These are phyloP conservation scores for Fusarium irregulare DNA, from an alignment of 2,329 filamentous ascomycete species.

Conservation along the genomic window DNA sequence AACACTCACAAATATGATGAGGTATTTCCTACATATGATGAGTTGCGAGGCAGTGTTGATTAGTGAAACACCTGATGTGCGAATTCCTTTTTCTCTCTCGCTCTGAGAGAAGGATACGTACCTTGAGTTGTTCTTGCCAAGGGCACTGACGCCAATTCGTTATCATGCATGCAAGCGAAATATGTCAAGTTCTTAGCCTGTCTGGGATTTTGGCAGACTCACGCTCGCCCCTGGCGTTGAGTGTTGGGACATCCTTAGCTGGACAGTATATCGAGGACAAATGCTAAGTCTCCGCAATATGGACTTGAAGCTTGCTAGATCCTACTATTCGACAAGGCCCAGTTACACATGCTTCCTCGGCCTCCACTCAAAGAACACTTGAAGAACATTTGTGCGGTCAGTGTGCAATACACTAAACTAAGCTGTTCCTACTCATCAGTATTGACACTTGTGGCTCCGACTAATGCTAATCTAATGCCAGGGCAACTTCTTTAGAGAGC, in stretches of 20 bases:
- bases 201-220: not conserved
- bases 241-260: not conserved
- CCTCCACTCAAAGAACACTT: not conserved
- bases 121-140: not conserved
- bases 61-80: constrained; percentile 20
- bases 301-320: not conserved
- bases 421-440: not conserved
- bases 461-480: constrained; percentile 1
- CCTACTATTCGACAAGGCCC: not conserved
- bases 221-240: not conserved
- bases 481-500: not conserved
- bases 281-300: not conserved
- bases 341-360: not conserved
- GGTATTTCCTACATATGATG: constrained; percentile 8
- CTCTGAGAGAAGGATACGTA: not conserved
- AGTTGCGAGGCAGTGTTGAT: constrained; percentile 22
- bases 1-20: constrained; percentile 6
- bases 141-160: not conserved
- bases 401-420: not conserved
- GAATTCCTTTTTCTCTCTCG: not conserved
- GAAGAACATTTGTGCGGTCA: not conserved
- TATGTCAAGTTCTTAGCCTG: not conserved
- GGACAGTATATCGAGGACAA: not conserved
- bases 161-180: constrained; percentile 4
- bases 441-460: not conserved